phyloP scores from a whole-genome alignment of 305 asterid genomes.

The Withania somnifera region DNA sequence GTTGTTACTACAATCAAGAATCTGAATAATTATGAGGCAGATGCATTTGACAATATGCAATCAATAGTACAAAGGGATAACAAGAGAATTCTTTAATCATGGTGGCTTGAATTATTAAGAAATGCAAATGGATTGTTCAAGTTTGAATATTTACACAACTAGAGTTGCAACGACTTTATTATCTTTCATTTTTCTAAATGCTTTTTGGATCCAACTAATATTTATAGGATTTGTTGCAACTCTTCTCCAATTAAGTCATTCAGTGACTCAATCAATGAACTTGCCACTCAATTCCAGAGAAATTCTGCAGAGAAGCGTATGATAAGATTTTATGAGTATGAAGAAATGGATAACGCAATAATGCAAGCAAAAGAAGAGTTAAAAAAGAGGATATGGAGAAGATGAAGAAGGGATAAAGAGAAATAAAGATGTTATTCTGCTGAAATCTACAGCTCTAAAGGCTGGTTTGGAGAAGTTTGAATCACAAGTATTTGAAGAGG shows the following conservation, averaged over 20 bases:
- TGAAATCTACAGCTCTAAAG: conserved; percentile 1
- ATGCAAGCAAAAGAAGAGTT: not conserved
- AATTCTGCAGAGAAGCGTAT: not conserved
- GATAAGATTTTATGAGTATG: not conserved
- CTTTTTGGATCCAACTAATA: not conserved
- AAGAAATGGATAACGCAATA: conserved; percentile 1
- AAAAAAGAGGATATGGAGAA: not conserved
- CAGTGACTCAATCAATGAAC: conserved; percentile 2
- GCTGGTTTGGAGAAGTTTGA: conserved; percentile 10
- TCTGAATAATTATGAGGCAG: not conserved
- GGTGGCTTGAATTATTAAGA: too few species aligned
- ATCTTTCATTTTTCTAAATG: not conserved
- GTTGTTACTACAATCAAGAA: not conserved
- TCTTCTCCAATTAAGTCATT: conserved; percentile 6
- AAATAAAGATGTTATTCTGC: not conserved
- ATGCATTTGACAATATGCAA: not conserved
- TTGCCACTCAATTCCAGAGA: conserved; percentile 1
- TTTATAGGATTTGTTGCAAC: not conserved
- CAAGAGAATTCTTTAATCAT: not conserved
- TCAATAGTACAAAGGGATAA: not conserved
- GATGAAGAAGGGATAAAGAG: conserved; percentile 2
- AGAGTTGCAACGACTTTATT: conserved; percentile 7
- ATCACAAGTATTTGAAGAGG: conserved; percentile 9
- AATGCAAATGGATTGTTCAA: not conserved
- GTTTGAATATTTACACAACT: not conserved